Conservation (phyloP, 108 stramenopile genomes). For the Skeletonema potamos region DNA sequence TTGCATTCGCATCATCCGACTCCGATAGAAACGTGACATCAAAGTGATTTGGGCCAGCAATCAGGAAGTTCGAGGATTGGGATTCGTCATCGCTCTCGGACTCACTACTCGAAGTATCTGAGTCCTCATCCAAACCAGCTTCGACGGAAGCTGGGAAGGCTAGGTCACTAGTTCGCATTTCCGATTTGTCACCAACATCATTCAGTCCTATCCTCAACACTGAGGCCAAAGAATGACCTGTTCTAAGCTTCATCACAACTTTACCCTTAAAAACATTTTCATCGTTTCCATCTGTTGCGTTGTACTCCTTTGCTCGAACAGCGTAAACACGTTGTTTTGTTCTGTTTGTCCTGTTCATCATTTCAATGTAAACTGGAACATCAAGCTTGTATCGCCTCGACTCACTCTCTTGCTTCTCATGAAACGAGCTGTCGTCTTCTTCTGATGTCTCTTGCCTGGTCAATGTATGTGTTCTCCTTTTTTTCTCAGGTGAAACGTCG, state of each 20-base stretch:
- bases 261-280: not conserved
- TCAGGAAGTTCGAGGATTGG: slow-evolving; percentile 13
- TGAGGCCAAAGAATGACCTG: not conserved
- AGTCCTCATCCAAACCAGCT: slow-evolving; percentile 22
- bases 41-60: slow-evolving; percentile 24
- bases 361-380: slow-evolving; percentile 86
- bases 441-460: not conserved
- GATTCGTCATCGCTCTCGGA: slow-evolving; percentile 33
- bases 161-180: not conserved
- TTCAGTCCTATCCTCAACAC: not conserved
- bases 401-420: not conserved
- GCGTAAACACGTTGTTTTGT: slow-evolving; percentile 75
- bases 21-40: not conserved
- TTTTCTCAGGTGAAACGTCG: slow-evolving; percentile 2
- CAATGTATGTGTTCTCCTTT: not conserved
- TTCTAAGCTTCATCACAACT: slow-evolving; percentile 3
- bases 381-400: slow-evolving; percentile 47
- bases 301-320: slow-evolving; percentile 53
- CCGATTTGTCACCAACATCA: not conserved
- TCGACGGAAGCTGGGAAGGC: not conserved
- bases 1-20: not conserved
- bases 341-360: slow-evolving; percentile 76
- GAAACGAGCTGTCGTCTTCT: not conserved
- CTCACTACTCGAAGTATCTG: slow-evolving; percentile 37
- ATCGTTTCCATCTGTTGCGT: not conserved